These are phyloP conservation scores for Quaeritorhiza haematococci DNA, from an alignment of 371 early-diverging fungal species.

Conservation along the genomic window DNA sequence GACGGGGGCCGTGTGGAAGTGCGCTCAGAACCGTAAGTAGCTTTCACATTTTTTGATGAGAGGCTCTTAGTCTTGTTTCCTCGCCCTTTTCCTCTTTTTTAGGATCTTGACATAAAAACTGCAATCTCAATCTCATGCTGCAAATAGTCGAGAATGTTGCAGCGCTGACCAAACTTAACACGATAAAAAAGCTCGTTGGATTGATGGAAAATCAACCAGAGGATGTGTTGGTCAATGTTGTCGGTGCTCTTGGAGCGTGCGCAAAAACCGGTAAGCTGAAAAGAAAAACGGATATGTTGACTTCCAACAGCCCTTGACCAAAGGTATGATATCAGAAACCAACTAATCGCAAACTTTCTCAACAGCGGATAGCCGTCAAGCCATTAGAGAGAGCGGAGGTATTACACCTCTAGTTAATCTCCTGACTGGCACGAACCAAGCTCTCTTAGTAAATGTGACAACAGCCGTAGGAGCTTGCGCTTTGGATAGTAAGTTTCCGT, in stretches of 20 bases:
- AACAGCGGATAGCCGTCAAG: slow-evolving; percentile 45
- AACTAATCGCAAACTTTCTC: background rate
- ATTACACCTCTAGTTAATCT: slow-evolving; percentile 51
- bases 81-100: no score
- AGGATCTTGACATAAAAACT: no score
- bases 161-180: slow-evolving; percentile 50
- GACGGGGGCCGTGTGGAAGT: slow-evolving; percentile 60
- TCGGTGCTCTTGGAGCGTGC: slow-evolving; percentile 55
- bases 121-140: no score
- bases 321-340: no score
- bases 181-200: slow-evolving; percentile 54
- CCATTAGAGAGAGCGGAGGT: slow-evolving; percentile 46
- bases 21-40: slow-evolving; percentile 45
- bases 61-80: no score
- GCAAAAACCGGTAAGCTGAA: slow-evolving; percentile 41
- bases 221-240: slow-evolving; percentile 56
- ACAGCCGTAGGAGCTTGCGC: slow-evolving; percentile 55
- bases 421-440: slow-evolving; percentile 52
- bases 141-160: slow-evolving; percentile 49
- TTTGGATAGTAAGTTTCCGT: slow-evolving; percentile 31
- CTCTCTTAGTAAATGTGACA: slow-evolving; percentile 51
- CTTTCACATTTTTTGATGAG: no score
- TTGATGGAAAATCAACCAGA: slow-evolving; percentile 58
- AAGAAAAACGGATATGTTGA: background rate
- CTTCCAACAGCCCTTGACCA: no score